Base-by-base conservation (phyloP, 257 asterid genomes). In the Gardenia jasminoides region DNA sequence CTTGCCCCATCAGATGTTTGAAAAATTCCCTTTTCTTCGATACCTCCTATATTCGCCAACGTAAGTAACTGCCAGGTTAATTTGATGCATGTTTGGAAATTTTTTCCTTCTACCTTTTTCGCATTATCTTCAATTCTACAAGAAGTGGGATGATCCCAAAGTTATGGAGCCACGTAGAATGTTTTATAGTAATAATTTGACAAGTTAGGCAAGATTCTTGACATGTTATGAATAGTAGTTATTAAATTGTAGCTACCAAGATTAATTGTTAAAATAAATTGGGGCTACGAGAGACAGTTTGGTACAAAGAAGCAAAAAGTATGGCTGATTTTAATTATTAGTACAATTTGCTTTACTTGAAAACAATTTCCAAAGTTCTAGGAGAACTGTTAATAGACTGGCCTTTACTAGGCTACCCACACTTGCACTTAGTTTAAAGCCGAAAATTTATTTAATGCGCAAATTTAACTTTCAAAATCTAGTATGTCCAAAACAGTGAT, bases 31-130 rank as follows among this genome's bases (percentile, higher is more conserved):
- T 10, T 73, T 91, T 70, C 86, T 93, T 76, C 87, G 80, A 81
- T 93, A 95, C 76, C 30, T 95, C 66, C 22, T 95, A 43, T 92
- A 91, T 54, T 88, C 98, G 22, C 98, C 98, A 36, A 92, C 97
- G 99, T 93, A 85, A 91, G 97, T 80, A 26, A 26, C n/a, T 36
- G 41, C 41, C 2, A 8, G 24, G n/a, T 10, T 36, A n/a, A 46
- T 70, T 69, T 69, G 19, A 41, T 44, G 15, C 46, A 19, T 69
- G 46, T 19, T 43, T 13, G 6, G 8, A 41, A 69, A 28, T 69
- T 56, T 10, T 28, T 43, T 43, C 4, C 8, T 39, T 19, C 22
- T 0, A 1, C 30, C 2, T 30, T 28, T 30, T 61, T 22, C 28
- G 11, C 67, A 24, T n/a, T n/a, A 0, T 10, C 15, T 6, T 6